Conservation (phyloP, 2,329 filamentous ascomycete genomes). For the Pyricularia pennisetigena region DNA sequence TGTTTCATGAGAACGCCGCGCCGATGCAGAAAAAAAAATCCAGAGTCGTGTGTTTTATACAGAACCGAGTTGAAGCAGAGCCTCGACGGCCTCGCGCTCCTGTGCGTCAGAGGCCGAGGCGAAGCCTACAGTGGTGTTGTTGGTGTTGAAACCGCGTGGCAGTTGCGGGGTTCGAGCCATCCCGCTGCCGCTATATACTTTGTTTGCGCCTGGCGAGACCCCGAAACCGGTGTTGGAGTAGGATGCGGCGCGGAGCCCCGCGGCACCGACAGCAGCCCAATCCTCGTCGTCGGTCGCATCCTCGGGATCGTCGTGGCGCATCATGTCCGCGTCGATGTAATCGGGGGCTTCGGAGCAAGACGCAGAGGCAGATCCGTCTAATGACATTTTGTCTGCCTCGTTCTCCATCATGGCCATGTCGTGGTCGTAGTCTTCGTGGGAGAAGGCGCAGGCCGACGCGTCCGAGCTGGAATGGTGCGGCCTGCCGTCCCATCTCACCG, state of each 20-base stretch:
- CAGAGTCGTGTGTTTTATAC: conserved; percentile 36
- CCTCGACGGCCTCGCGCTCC: conserved; percentile 74
- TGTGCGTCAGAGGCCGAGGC: conserved; percentile 53
- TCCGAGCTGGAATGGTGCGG: conserved; percentile 56
- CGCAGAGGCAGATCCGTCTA: conserved; percentile 58
- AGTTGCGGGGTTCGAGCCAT: conserved; percentile 44
- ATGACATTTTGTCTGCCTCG: conserved; percentile 92
- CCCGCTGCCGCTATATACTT: conserved; percentile 36
- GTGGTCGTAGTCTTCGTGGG: conserved; percentile 34
- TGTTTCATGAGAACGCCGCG: conserved; percentile 35
- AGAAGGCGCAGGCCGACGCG: conserved; percentile 56
- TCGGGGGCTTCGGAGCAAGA: conserved; percentile 69
- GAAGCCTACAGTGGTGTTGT: conserved; percentile 17
- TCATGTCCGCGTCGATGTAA: conserved; percentile 40
- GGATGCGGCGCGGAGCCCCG: conserved; percentile 63
- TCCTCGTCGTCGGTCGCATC: conserved; percentile 94
- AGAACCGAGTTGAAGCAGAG: conserved; percentile 72
- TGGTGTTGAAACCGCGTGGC: conserved; percentile 34
- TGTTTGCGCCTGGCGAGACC: conserved; percentile 23
- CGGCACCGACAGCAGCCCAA: conserved; percentile 84
- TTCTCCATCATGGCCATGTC: conserved; percentile 56
- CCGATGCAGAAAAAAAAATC: conserved; percentile 28
- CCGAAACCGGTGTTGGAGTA: conserved; percentile 35
- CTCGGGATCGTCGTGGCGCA: conserved; percentile 64
- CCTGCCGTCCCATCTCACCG: conserved; percentile 31